Percentiles rank a stretch among this genome's conserved stretches.
Evolutionary conservation across 768 basidiomycete genomes (phyloP).

Genomic region (Macrocybe gigantea): DNA sequence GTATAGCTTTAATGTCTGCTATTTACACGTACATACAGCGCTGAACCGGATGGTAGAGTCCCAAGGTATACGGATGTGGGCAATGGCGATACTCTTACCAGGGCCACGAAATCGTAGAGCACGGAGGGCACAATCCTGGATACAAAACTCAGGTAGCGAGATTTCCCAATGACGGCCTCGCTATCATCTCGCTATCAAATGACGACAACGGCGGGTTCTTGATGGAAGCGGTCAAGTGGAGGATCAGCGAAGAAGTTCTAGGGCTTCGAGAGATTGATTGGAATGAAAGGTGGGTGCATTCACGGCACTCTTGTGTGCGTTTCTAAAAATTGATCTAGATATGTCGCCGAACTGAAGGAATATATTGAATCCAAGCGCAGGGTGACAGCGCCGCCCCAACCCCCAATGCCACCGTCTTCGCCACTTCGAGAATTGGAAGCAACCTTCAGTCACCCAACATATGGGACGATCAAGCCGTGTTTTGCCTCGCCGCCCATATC

Average conservation of each 20-base stretch:
- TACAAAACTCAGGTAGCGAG: slow-evolving; percentile 20
- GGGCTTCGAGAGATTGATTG: slow-evolving; percentile 28
- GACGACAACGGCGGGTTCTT: slow-evolving; percentile 29
- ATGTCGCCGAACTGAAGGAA: slow-evolving; percentile 17
- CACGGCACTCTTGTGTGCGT: neutral
- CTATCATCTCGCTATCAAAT: slow-evolving; percentile 32
- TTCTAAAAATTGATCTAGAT: slow-evolving; percentile 11
- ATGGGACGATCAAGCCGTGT: slow-evolving; percentile 29
- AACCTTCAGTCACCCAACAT: slow-evolving; percentile 27
- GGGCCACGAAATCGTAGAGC: slow-evolving; percentile 36
- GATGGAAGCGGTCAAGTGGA: slow-evolving; percentile 30
- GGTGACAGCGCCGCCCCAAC: slow-evolving; percentile 13
- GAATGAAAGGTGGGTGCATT: slow-evolving; percentile 24
- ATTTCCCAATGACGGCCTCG: slow-evolving; percentile 19
- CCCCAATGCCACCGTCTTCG: slow-evolving; percentile 14
- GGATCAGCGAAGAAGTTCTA: slow-evolving; percentile 31
- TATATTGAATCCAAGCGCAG: slow-evolving; percentile 18
- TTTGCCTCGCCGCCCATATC: slow-evolving; percentile 12
- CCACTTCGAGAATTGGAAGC: slow-evolving; percentile 4
- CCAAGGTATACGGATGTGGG: slow-evolving; percentile 32
- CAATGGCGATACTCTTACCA: slow-evolving; percentile 33
- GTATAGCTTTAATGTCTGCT: slow-evolving; percentile 12
- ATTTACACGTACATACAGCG: neutral
- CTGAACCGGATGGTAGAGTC: slow-evolving; percentile 19
- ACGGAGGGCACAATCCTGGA: slow-evolving; percentile 36